phyloP scores from a whole-genome alignment of 352 stramenopile species.

The Pythium plurisporium region DNA sequence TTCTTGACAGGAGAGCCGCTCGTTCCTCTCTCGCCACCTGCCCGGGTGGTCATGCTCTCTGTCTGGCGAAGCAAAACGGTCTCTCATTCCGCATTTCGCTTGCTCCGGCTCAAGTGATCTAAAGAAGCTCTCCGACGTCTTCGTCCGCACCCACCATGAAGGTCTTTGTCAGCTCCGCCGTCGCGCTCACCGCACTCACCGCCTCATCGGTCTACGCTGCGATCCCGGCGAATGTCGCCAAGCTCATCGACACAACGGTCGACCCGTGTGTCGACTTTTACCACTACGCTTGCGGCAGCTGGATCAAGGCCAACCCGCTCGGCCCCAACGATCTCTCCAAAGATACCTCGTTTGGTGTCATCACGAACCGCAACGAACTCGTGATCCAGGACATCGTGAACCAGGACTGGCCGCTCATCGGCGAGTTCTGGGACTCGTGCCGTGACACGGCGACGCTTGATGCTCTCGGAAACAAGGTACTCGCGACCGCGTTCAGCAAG shows the following conservation, averaged over 20 bases:
- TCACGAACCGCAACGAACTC: conserved; percentile 47
- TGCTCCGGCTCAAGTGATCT: conserved; percentile 22
- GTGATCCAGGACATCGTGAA: conserved; percentile 53
- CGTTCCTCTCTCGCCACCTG: not conserved
- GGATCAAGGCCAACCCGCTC: conserved; percentile 27
- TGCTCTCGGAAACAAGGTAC: conserved; percentile 32
- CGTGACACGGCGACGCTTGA: conserved; percentile 48
- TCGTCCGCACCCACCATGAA: conserved; percentile 15
- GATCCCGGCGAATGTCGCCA: conserved; percentile 32
- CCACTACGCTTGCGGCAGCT: conserved; percentile 46
- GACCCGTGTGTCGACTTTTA: conserved; percentile 76
- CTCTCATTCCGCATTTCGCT: conserved; percentile 25
- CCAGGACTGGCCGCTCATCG: conserved; percentile 56
- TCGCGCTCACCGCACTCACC: conserved; percentile 12
- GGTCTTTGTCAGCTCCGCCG: conserved; percentile 21
- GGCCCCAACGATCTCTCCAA: conserved; percentile 19
- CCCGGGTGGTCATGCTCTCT: not conserved
- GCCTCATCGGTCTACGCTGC: conserved; percentile 13
- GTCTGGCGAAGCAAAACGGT: no score
- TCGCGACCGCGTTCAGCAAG: conserved; percentile 35
- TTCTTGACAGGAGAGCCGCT: not conserved
- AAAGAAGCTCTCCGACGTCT: conserved; percentile 2
- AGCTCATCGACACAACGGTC: conserved; percentile 37
- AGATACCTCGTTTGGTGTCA: conserved; percentile 44
- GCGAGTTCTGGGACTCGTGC: conserved; percentile 63